These are phyloP conservation scores for Penicillium sp. DNA, from an alignment of 2,329 filamentous ascomycete genomes.

Conservation along the genomic window DNA sequence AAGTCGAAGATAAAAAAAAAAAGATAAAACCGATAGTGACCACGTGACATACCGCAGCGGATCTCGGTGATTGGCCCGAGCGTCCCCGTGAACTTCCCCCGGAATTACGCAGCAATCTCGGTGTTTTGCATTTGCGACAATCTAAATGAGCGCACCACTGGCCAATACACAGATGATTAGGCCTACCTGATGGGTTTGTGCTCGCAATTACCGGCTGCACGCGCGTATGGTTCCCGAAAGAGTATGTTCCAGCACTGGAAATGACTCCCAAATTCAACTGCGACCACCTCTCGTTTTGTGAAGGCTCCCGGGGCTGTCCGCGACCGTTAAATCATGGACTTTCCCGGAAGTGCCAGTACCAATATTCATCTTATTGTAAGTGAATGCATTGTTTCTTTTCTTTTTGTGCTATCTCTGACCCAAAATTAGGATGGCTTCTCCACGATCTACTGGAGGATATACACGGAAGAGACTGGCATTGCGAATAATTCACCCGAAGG, in stretches of 20 bases:
- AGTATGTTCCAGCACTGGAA: conserved; percentile 26
- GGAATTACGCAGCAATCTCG: conserved; percentile 20
- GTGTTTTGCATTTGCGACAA: conserved; percentile 10
- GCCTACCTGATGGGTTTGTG: conserved; percentile 16
- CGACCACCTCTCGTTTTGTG: conserved; percentile 28
- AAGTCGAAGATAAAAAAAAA: conserved; percentile 26
- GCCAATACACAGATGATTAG: conserved; percentile 12
- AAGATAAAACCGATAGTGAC: conserved; percentile 30
- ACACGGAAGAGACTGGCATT: conserved; percentile 38
- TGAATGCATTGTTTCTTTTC: conserved; percentile 7
- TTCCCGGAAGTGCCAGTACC: conserved; percentile 43
- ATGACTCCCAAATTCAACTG: conserved; percentile 33
- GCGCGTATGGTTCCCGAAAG: conserved; percentile 21
- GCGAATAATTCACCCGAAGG: conserved; percentile 30
- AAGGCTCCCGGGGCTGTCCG: conserved; percentile 29
- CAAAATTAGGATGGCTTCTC: conserved; percentile 41
- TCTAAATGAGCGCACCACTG: conserved; percentile 5
- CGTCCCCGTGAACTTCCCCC: conserved; percentile 35
- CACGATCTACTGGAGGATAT: conserved; percentile 45
- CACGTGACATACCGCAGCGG: conserved; percentile 31
- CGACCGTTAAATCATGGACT: conserved; percentile 41
- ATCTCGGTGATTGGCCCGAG: conserved; percentile 31
- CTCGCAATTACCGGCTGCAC: conserved; percentile 20
- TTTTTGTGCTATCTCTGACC: conserved; percentile 19
- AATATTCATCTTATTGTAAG: conserved; percentile 45